Evolutionary conservation across 306 rosid species (phyloP).

Genomic region (Dryas octopetala): DNA sequence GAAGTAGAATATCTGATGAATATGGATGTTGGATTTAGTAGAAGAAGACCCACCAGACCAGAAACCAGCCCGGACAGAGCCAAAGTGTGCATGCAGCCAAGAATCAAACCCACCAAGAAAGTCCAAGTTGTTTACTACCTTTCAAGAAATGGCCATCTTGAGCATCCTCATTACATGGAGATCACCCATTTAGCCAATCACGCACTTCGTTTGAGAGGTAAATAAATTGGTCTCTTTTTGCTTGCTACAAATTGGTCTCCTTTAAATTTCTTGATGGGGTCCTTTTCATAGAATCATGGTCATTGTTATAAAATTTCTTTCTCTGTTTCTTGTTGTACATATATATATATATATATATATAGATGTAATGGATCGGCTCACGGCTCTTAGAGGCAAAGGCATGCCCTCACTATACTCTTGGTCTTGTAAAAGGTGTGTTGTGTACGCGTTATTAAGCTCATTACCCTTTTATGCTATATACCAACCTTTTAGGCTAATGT

Average conservation of each 20-base stretch:
- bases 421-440: conserved; percentile 77
- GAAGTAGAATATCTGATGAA: conserved; percentile 13
- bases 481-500: not conserved
- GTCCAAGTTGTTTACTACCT: conserved; percentile 86
- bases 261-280: too few species aligned
- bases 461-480: not conserved
- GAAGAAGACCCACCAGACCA: conserved; percentile 42
- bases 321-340: not conserved
- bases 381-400: conserved; percentile 71
- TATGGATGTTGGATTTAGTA: conserved; percentile 51
- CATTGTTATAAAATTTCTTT: not conserved
- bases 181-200: conserved; percentile 56
- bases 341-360: not conserved
- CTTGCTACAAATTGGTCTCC: not conserved
- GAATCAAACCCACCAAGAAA: conserved; percentile 44
- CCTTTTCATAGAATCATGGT: too few species aligned
- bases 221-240: not conserved
- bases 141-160: conserved; percentile 75
- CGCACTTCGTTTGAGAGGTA: conserved; percentile 80
- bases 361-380: conserved; percentile 77
- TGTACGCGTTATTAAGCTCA: not conserved
- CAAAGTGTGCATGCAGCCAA: conserved; percentile 45
- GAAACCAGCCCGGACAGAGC: conserved; percentile 63
- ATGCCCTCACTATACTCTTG: conserved; percentile 85
- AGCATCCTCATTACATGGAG: conserved; percentile 89